These are phyloP conservation scores for Volvariella surrecta DNA, from an alignment of 1,284 basidiomycete genomes.

Conservation along the genomic window DNA sequence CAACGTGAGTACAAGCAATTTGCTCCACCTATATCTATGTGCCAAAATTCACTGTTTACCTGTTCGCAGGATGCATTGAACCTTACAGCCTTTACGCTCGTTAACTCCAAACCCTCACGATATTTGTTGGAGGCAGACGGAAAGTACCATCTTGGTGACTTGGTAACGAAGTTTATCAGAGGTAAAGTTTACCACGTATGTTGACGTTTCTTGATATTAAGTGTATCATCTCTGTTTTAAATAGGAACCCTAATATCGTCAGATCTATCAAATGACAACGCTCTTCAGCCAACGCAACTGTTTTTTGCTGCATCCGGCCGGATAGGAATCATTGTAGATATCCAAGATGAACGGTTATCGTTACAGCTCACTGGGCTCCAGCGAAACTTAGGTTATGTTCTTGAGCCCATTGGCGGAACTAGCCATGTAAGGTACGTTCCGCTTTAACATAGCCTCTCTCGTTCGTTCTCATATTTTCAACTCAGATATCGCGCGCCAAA, in stretches of 20 bases:
- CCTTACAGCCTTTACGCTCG: conserved; percentile 60
- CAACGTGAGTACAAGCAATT: conserved; percentile 45
- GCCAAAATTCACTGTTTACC: conserved; percentile 6
- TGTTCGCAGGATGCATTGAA: conserved; percentile 78
- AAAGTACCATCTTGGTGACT: conserved; percentile 59
- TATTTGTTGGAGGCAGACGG: conserved; percentile 52
- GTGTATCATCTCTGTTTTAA: neutral
- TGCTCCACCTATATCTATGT: conserved; percentile 4
- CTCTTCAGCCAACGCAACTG: conserved; percentile 52
- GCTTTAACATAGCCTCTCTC: conserved; percentile 2
- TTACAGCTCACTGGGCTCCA: conserved; percentile 70
- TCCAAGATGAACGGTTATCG: conserved; percentile 43
- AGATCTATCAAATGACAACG: conserved; percentile 24
- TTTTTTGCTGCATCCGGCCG: conserved; percentile 79
- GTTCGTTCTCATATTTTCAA: conserved; percentile 4
- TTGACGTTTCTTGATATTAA: neutral
- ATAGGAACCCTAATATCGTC: conserved; percentile 34
- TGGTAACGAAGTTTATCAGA: conserved; percentile 60
- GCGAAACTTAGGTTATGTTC: conserved; percentile 60
- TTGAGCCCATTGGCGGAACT: conserved; percentile 49
- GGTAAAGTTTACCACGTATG: conserved; percentile 37
- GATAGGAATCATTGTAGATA: conserved; percentile 71
- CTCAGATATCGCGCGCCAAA: conserved; percentile 70
- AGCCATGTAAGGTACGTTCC: conserved; percentile 52
- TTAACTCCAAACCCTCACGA: conserved; percentile 23